phyloP scores from a whole-genome alignment of 176 grass and related monocot genomes.

The Calamus simplicifolius region DNA sequence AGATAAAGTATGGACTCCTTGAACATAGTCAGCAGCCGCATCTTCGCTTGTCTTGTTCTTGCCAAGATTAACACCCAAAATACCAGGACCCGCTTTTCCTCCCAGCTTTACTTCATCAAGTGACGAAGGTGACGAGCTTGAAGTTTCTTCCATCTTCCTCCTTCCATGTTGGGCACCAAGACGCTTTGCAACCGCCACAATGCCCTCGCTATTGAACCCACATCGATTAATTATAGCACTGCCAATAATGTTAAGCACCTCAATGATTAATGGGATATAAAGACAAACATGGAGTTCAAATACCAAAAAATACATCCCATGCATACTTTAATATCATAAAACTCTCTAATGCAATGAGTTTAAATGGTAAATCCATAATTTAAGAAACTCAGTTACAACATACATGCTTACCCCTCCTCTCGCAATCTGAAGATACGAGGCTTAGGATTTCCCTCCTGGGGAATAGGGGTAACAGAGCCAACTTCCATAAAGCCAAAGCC shows the following conservation, averaged over 20 bases:
- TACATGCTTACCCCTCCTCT: conserved; percentile 59
- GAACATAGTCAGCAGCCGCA: conserved; percentile 86
- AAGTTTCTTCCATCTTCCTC: conserved; percentile 96
- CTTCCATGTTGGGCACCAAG: conserved; percentile 97
- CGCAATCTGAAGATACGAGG: conserved; percentile 79
- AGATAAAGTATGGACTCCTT: conserved; percentile 97
- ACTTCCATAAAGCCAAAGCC: conserved; percentile 99
- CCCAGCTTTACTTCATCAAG: conserved; percentile 57
- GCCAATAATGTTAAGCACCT: conserved; percentile 18
- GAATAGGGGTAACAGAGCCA: conserved; percentile 88
- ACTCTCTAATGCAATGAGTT: no score
- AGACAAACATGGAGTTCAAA: no score
- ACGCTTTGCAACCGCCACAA: conserved; percentile 84
- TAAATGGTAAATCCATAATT: background rate
- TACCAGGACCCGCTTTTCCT: conserved; percentile 94
- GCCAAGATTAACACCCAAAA: conserved; percentile 92
- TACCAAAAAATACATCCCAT: no score
- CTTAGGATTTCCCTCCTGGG: conserved; percentile 94
- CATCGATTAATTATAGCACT: conserved; percentile 87
- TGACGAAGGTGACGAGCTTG: conserved; percentile 22
- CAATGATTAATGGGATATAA: background rate
- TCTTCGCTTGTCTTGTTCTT: conserved; percentile 98
- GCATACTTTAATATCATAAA: no score
- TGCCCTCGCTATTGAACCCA: conserved; percentile 95
- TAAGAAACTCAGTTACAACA: background rate